Percentiles rank a stretch among this genome's conserved stretches.
phyloP scores from a whole-genome alignment of 164 flowering plant genomes.

The Echeveria elegans region DNA sequence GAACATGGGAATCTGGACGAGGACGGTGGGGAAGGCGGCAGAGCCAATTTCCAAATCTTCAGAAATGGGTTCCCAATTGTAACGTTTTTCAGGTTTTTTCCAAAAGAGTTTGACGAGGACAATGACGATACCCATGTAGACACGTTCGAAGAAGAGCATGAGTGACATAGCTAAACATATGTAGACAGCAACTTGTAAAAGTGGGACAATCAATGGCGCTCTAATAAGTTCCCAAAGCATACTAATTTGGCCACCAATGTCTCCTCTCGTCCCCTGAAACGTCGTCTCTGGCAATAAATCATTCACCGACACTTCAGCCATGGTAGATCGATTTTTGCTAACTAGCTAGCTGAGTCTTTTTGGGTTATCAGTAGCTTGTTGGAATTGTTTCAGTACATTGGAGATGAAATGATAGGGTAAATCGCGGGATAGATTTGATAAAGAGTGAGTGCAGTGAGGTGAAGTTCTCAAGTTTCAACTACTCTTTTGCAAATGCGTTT shows the following conservation, averaged over 20 bases:
- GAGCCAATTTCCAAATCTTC: constrained; percentile 71
- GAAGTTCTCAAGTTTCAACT: too few relatives aligned
- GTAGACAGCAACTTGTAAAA: constrained; percentile 35
- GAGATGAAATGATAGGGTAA: too few relatives aligned
- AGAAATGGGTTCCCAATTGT: constrained; percentile 63
- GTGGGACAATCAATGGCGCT: constrained; percentile 68
- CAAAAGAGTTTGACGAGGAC: constrained; percentile 69
- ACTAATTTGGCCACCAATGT: constrained; percentile 45
- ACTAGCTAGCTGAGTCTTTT: too few relatives aligned
- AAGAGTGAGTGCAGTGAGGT: too few relatives aligned
- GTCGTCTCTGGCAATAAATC: constrained; percentile 31
- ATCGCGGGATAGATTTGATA: too few relatives aligned
- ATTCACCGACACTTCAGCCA: constrained; percentile 22
- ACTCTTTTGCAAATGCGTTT: too few relatives aligned
- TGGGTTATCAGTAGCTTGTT: too few relatives aligned
- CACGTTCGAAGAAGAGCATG: constrained; percentile 82
- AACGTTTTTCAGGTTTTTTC: constrained; percentile 80
- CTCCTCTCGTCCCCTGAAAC: background rate
- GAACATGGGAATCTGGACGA: constrained; percentile 84
- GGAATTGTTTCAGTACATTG: background rate
- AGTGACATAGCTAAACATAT: constrained; percentile 62
- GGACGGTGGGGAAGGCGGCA: constrained; percentile 67
- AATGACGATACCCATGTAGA: constrained; percentile 89
- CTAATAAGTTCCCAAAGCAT: constrained; percentile 57
- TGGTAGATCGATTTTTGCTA: too few relatives aligned